A percentile compares a stretch with the other conserved stretches of the same genome.
These are phyloP conservation scores for Septoria petroselini DNA, from an alignment of 2,329 filamentous ascomycete genomes.

Conservation along the genomic window DNA sequence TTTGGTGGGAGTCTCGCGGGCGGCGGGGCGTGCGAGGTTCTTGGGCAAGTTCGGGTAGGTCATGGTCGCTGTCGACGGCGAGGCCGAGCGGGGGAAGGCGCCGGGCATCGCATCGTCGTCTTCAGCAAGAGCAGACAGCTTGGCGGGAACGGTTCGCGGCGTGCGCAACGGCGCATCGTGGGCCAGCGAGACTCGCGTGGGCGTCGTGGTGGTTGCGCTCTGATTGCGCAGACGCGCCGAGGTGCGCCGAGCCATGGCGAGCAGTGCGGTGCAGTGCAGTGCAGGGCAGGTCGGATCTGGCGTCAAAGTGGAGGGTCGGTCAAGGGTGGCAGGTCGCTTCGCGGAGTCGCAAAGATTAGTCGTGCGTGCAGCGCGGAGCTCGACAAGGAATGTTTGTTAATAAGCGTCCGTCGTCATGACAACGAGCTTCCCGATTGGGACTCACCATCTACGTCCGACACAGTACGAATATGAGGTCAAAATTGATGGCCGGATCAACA, in stretches of 20 bases:
- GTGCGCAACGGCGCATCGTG: constrained; percentile 34
- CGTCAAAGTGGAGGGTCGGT: background rate
- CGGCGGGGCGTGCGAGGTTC: constrained; percentile 18
- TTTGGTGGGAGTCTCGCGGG: constrained; percentile 56
- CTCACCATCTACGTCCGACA: too few species aligned
- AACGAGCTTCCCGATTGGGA: too few species aligned
- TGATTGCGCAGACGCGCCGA: constrained; percentile 37
- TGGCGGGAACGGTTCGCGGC: constrained; percentile 37
- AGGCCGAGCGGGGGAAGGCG: constrained; percentile 35
- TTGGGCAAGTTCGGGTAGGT: constrained; percentile 22
- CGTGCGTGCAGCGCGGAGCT: background rate
- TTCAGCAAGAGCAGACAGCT: constrained; percentile 48
- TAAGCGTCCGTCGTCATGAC: too few species aligned
- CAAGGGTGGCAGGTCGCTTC: constrained; percentile 11
- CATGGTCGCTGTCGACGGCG: constrained; percentile 20
- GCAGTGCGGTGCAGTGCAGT: background rate
- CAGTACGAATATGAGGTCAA: too few species aligned
- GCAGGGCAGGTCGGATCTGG: background rate
- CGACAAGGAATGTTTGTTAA: too few species aligned
- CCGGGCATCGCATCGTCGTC: constrained; percentile 41
- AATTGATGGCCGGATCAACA: too few species aligned
- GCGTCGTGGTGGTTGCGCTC: constrained; percentile 22
- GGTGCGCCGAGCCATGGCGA: constrained; percentile 36
- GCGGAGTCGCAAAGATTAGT: background rate
- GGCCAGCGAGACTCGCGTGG: constrained; percentile 37